Percentiles rank a stretch among this genome's conserved stretches.
Evolutionary conservation across 2,329 filamentous ascomycete species (phyloP).

Genomic region (Aspergillus neoniger): DNA sequence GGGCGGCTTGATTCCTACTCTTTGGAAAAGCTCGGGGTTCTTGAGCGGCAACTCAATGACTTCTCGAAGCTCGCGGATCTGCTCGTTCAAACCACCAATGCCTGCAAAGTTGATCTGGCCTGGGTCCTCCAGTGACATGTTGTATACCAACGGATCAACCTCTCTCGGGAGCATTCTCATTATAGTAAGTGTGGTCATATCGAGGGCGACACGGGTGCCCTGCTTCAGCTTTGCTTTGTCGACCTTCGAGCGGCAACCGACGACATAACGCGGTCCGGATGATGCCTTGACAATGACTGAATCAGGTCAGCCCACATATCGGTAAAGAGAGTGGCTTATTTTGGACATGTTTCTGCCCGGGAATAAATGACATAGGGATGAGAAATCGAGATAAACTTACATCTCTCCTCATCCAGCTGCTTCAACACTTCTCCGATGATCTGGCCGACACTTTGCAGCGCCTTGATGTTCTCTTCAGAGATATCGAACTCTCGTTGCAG

Average conservation of each 20-base stretch:
- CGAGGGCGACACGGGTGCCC: conserved; percentile 92
- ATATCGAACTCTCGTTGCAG: conserved; percentile 93
- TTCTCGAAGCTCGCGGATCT: conserved; percentile 94
- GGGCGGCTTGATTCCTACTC: conserved; percentile 97
- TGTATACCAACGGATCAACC: conserved; percentile 98
- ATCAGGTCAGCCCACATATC: conserved; percentile 23
- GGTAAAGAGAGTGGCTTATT: not conserved
- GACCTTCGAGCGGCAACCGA: conserved; percentile 97
- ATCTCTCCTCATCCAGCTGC: conserved; percentile 97
- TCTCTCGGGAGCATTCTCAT: conserved; percentile 99
- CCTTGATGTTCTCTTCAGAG: conserved; percentile 99
- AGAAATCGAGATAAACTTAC: conserved; percentile 56
- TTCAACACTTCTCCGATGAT: conserved; percentile 99
- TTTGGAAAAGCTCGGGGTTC: conserved; percentile 94
- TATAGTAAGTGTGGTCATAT: conserved; percentile 99
- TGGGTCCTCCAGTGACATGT: conserved; percentile 98
- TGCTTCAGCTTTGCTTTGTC: conserved; percentile 98
- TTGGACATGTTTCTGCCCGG: not conserved
- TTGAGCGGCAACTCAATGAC: conserved; percentile 97
- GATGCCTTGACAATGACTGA: conserved; percentile 98
- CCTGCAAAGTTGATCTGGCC: conserved; percentile 97
- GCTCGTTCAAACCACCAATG: conserved; percentile 96
- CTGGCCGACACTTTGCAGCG: conserved; percentile 96
- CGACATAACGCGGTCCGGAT: conserved; percentile 94
- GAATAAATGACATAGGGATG: not conserved